Evolutionary conservation across 2,329 filamentous ascomycete genomes (phyloP).

Genomic region (Colletotrichum sp.): DNA sequence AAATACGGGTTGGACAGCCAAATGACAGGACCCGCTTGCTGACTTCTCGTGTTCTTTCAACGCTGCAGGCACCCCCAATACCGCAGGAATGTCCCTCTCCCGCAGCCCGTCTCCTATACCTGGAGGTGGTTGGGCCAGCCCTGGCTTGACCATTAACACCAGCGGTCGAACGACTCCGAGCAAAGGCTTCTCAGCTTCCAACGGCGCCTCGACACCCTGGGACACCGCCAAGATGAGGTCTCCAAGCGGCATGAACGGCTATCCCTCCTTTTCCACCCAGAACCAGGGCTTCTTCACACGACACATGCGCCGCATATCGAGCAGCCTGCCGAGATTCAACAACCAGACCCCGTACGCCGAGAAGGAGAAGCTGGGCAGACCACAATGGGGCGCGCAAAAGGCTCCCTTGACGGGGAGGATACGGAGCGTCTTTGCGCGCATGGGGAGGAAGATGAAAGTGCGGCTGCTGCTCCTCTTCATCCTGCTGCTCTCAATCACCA

Average conservation of each 20-base stretch:
- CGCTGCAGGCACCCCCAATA: slow-evolving; percentile 57
- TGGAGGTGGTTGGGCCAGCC: slow-evolving; percentile 88
- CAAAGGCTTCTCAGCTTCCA: slow-evolving; percentile 53
- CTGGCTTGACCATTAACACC: slow-evolving; percentile 72
- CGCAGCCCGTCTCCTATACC: slow-evolving; percentile 86
- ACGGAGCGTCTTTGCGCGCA: slow-evolving; percentile 50
- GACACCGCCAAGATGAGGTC: slow-evolving; percentile 81
- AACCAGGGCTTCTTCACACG: slow-evolving; percentile 88
- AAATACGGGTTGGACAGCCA: slow-evolving; percentile 6
- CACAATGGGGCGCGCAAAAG: slow-evolving; percentile 56
- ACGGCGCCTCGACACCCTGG: slow-evolving; percentile 73
- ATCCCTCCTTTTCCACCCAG: slow-evolving; percentile 79
- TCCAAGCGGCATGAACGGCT: slow-evolving; percentile 69
- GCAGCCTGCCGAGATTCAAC: slow-evolving; percentile 77
- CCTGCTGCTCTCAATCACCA: slow-evolving; percentile 64
- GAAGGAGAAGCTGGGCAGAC: slow-evolving; percentile 77
- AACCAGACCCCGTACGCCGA: slow-evolving; percentile 65
- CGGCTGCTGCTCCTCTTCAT: slow-evolving; percentile 64
- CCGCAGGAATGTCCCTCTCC: slow-evolving; percentile 78
- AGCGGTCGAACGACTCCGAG: slow-evolving; percentile 74
- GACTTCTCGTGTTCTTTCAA: slow-evolving; percentile 21
- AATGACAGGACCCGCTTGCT: slow-evolving; percentile 20
- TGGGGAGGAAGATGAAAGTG: slow-evolving; percentile 71
- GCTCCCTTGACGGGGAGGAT: slow-evolving; percentile 53
- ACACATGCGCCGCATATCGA: slow-evolving; percentile 82